phyloP scores from a whole-genome alignment of 129 eudicot species.

The Flaveria robusta region DNA sequence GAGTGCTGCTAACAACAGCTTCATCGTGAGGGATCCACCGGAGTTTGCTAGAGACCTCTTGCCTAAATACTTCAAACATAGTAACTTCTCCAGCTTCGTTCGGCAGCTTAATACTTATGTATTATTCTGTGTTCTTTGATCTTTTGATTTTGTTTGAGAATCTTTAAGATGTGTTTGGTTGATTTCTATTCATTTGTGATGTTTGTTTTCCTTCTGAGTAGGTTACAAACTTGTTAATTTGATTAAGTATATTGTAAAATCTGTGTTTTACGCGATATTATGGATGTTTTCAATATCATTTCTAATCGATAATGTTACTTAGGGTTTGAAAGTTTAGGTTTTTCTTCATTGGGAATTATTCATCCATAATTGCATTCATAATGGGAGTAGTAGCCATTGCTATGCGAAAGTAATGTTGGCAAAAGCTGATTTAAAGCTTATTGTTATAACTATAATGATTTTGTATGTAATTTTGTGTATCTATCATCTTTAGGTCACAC shows the following conservation, averaged over 20 bases:
- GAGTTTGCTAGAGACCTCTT: slow-evolving; percentile 21
- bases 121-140: background rate
- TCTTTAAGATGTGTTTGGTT: background rate
- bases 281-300: background rate
- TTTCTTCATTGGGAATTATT: background rate
- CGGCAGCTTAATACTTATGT: slow-evolving; percentile 35
- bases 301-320: background rate
- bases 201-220: too few species aligned
- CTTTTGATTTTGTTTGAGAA: background rate
- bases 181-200: too few species aligned
- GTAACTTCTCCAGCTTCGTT: slow-evolving; percentile 32
- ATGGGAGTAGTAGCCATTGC: background rate
- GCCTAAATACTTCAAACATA: slow-evolving; percentile 33
- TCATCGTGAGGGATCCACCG: slow-evolving; percentile 23
- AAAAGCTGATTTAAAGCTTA: background rate
- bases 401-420: background rate
- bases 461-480: background rate
- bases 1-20: slow-evolving; percentile 24
- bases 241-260: too few species aligned
- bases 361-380: background rate
- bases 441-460: background rate
- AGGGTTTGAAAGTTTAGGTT: slow-evolving; percentile 8
- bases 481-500: background rate
- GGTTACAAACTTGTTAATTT: too few species aligned
- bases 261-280: too few species aligned